Evolutionary conservation across 2,329 filamentous ascomycete species (phyloP).

Genomic region (Arthrobotrys sphaeroides): DNA sequence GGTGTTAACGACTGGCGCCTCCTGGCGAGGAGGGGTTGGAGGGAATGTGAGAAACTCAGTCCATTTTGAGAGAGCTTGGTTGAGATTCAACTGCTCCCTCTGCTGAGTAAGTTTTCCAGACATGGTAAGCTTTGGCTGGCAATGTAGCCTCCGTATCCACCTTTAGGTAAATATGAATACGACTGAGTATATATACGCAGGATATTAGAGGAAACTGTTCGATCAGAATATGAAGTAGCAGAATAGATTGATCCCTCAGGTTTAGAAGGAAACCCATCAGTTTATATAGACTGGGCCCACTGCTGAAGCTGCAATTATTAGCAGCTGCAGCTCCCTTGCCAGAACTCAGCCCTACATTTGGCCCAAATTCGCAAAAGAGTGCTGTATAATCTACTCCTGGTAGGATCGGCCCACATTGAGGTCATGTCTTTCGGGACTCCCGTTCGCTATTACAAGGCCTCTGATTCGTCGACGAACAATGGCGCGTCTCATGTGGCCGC

Average conservation of each 20-base stretch:
- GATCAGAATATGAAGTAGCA: neutral
- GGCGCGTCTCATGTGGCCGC: constrained; percentile 38
- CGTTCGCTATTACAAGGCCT: constrained; percentile 31
- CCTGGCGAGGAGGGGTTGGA: constrained; percentile 23
- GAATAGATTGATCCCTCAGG: neutral
- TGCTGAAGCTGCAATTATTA: neutral
- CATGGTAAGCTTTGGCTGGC: constrained; percentile 20
- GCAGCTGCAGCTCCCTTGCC: neutral
- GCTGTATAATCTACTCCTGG: neutral
- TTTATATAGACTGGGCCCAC: constrained; percentile 34
- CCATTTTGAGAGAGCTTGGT: constrained; percentile 46
- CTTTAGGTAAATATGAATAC: neutral
- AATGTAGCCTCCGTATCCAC: neutral
- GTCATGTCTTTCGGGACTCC: constrained; percentile 41
- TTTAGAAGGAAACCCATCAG: neutral
- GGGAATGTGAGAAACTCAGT: constrained; percentile 44
- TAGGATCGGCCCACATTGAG: constrained; percentile 41
- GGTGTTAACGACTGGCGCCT: neutral
- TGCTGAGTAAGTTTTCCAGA: constrained; percentile 27
- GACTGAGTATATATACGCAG: neutral
- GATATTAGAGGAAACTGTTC: neutral
- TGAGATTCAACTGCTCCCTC: constrained; percentile 49
- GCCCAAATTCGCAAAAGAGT: neutral
- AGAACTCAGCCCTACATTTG: constrained; percentile 44
- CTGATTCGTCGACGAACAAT: constrained; percentile 43